Evolutionary conservation across 495 filamentous ascomycete species (phyloP), one percentile per base, ranked within the genome.

Genomic region (Monascus purpureus): DNA sequence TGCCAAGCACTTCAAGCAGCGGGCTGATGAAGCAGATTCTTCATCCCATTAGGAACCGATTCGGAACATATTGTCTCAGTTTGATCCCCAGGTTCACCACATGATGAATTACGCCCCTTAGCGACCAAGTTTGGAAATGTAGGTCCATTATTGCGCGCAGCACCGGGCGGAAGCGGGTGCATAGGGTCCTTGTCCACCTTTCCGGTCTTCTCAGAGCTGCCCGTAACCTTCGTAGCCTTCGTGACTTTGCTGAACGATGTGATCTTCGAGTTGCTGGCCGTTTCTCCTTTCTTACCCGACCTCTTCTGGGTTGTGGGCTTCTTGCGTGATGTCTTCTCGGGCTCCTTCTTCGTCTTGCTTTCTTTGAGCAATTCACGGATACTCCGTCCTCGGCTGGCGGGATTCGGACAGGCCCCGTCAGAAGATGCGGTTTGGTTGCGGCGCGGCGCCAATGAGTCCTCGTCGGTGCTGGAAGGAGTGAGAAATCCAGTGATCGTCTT

Each of bases 391-490:
- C 40, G 36, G 39, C 50, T 47, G 37, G 50, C 47, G 8, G 47
- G 53, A 35, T 57, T 52, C 11, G 40, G 25, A 12, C 25, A 32
- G 32, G 40, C 37, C 22, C 38, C 45, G 39, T 20, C 16, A 37
- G 29, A 19, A 4, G 35, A 22, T 5, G 5, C 39, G 0, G 40
- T 29, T 16, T 32, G 36, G 28, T 49, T 46, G n/a, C 34, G 27
- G 29, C 46, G 35, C 32, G 45, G 44, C 26, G 55, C 28, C 19
- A 37, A 31, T 17, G 40, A 33, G 17, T 46, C 41, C 33, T 45
- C 63, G 58, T 43, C 68, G 41, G 43, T 57, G 47, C 46, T 53
- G 64, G 31, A 69, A 28, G 80, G 78, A 8, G 77, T 82, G n/a
- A 72, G 67, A 28, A 82, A 73, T 23, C 71, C 72, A 19, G 48